phyloP scores from a whole-genome alignment of 169 alveolate species.

The Cryptosporidium felis region DNA sequence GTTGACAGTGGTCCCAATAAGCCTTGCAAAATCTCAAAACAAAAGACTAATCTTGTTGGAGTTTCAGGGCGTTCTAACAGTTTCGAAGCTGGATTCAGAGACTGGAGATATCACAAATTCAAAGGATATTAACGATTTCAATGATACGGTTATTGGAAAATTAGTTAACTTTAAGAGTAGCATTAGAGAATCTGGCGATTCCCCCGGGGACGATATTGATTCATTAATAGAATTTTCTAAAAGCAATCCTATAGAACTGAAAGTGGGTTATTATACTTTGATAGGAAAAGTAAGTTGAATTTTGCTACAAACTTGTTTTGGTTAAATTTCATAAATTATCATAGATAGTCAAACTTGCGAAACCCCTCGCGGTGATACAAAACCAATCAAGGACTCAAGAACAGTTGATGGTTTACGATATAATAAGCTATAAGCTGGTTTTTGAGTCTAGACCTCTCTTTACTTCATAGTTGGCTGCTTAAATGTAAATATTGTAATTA shows the following conservation, averaged over 20 bases:
- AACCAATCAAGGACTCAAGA: not conserved
- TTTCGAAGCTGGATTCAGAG: slow-evolving; percentile 37
- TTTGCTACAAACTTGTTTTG: not conserved
- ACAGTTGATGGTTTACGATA: slow-evolving; percentile 9
- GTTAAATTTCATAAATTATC: not conserved
- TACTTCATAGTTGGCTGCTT: not conserved
- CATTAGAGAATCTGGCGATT: not conserved
- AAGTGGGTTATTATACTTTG: slow-evolving; percentile 30
- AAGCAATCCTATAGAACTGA: slow-evolving; percentile 16
- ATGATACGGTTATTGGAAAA: slow-evolving; percentile 7
- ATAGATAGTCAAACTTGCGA: slow-evolving; percentile 23
- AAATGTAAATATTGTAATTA: no score
- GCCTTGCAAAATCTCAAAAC: not conserved
- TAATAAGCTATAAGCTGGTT: slow-evolving; percentile 21
- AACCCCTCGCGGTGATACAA: slow-evolving; percentile 47
- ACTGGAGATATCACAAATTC: slow-evolving; percentile 19
- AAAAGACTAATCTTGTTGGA: slow-evolving; percentile 12
- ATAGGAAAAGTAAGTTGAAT: slow-evolving; percentile 35
- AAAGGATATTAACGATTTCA: slow-evolving; percentile 18
- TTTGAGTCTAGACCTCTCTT: slow-evolving; percentile 52
- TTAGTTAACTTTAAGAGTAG: slow-evolving; percentile 1
- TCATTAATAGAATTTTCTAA: not conserved
- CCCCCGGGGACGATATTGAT: not conserved
- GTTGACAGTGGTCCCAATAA: not conserved
- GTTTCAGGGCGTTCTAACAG: slow-evolving; percentile 27